Base-by-base conservation (phyloP, 1,284 basidiomycete species). In the Thecaphora thlaspeos region DNA sequence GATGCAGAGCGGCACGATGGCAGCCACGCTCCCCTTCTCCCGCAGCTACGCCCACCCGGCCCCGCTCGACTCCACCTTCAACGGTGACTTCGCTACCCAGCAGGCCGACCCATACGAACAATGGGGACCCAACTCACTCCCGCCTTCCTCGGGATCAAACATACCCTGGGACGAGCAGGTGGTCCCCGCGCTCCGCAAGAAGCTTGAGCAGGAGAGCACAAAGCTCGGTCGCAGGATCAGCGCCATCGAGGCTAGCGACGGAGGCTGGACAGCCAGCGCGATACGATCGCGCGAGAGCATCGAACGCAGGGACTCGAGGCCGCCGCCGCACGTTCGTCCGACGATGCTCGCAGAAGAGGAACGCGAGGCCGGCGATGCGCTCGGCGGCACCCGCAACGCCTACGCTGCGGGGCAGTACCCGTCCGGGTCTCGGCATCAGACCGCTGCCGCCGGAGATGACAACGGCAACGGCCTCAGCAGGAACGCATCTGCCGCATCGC, bases 81-180 rank as follows among this genome's bases (percentile, higher is more conserved):
- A 37, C 42, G 53, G 38, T 41, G 46, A 62, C 3, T 48, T 47
- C 23, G 46, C 39, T 23, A n/a, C 15, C 39, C 10, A 11, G 21
- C 18, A 26, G 23, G 21, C 4, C 10, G 19, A 41, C 28, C 19
- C 42, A 14, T 24, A 32, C n/a, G 60, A 57, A 30, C 54, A 65
- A 10, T 66, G 63, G 63, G 63, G 58, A 11, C 63, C 63, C 1
- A 46, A 43, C 8, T 66, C 63, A 19, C 38, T 66, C 2, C 63
- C 63, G 14, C 58, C 58, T 0, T 21, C 46, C 15, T 26, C 32
- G 0, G 36, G 39, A 14, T 24, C 43, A 43, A 58, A 50, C 39
- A 41, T 66, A 8, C 55, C 58, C 0, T 70, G 65, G 65, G 68
- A 70, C 41, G 65, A 68, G 15, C 60, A 68, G 26, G 51, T 70